Evolutionary conservation across 2,329 filamentous ascomycete species (phyloP).

Genomic region (Xylariales sp.): DNA sequence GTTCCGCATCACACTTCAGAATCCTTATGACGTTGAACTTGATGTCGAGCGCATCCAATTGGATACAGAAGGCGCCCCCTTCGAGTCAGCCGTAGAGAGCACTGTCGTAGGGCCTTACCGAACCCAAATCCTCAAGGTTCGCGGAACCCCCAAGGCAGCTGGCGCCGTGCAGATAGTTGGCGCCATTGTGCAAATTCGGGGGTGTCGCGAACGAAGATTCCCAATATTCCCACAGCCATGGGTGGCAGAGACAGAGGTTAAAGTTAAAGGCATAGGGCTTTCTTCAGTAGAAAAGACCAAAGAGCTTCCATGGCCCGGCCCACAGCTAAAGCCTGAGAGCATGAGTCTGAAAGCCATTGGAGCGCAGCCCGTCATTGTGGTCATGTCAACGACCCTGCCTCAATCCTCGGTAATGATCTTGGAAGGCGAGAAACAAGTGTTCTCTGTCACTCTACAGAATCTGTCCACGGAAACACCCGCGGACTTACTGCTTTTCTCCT

Average conservation of each 20-base stretch:
- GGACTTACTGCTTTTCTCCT: constrained; percentile 82
- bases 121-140: constrained; percentile 71
- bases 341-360: constrained; percentile 72
- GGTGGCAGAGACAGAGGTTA: constrained; percentile 64
- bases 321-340: constrained; percentile 41
- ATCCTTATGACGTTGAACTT: constrained; percentile 89
- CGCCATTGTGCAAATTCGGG: constrained; percentile 72
- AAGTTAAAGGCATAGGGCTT: constrained; percentile 73
- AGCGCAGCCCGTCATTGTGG: constrained; percentile 69
- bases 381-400: constrained; percentile 72
- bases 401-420: constrained; percentile 89
- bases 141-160: constrained; percentile 60
- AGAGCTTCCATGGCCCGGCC: constrained; percentile 31
- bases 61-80: constrained; percentile 67
- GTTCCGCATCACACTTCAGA: constrained; percentile 83
- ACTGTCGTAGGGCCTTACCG: constrained; percentile 75
- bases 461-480: constrained; percentile 65
- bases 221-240: constrained; percentile 77
- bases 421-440: constrained; percentile 77
- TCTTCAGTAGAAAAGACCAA: constrained; percentile 46
- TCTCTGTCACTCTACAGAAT: constrained; percentile 79
- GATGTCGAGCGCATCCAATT: constrained; percentile 80
- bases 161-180: constrained; percentile 73
- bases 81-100: constrained; percentile 61
- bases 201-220: constrained; percentile 79